Conservation (phyloP, 1,139 yeast genomes). For the Pichia sp. region DNA sequence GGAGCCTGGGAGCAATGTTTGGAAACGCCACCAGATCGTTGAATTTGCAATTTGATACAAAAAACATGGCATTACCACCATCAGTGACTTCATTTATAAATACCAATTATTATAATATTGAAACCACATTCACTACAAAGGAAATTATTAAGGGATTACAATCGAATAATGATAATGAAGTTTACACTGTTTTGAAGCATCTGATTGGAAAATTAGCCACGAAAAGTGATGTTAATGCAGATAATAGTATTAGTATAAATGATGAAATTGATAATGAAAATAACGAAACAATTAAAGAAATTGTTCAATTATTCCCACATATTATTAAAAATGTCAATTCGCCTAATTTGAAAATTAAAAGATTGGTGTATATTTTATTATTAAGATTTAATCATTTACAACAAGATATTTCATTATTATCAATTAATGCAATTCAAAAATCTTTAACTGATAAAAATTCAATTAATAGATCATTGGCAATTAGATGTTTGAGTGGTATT, state of each 20-base stretch:
- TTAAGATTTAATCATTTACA: slow-evolving; percentile 75
- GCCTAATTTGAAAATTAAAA: slow-evolving; percentile 58
- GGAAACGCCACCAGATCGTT: slow-evolving; percentile 62
- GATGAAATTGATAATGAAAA: slow-evolving; percentile 16
- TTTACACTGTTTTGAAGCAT: slow-evolving; percentile 68
- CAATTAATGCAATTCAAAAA: slow-evolving; percentile 89
- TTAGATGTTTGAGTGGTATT: slow-evolving; percentile 76
- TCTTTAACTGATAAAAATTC: slow-evolving; percentile 67
- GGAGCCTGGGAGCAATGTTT: slow-evolving; percentile 44
- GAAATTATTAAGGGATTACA: slow-evolving; percentile 64
- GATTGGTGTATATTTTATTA: slow-evolving; percentile 73
- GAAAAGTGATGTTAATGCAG: slow-evolving; percentile 30
- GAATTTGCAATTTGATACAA: slow-evolving; percentile 28
- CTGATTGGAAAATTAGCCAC: slow-evolving; percentile 63
- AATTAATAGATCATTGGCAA: slow-evolving; percentile 61
- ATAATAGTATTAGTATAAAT: background rate
- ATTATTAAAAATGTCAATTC: slow-evolving; percentile 86
- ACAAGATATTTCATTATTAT: slow-evolving; percentile 80
- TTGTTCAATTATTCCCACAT: slow-evolving; percentile 63
- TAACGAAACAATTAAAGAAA: slow-evolving; percentile 18
- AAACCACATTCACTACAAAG: slow-evolving; percentile 35
- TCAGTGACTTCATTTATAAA: slow-evolving; percentile 25
- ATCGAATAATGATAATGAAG: slow-evolving; percentile 50
- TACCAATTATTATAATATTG: slow-evolving; percentile 20
- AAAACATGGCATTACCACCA: slow-evolving; percentile 24